Percentiles rank a stretch among this genome's conserved stretches.
These are phyloP conservation scores for Talaromyces atroroseus DNA, from an alignment of 2,329 filamentous ascomycete genomes.

Conservation along the genomic window DNA sequence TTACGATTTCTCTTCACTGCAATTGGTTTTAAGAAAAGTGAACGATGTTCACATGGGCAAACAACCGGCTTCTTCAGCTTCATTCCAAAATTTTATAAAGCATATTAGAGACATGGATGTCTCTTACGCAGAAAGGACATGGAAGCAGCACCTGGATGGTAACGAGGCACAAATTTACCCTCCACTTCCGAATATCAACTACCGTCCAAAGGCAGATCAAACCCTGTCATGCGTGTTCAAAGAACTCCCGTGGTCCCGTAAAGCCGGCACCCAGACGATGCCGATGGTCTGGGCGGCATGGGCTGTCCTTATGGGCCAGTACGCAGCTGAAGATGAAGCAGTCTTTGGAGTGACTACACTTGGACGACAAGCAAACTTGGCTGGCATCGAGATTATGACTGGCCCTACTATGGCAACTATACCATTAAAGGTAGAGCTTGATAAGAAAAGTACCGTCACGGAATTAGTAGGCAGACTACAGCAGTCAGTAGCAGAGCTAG, in stretches of 20 bases:
- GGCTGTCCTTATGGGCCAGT: slow-evolving; percentile 2
- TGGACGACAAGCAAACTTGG: slow-evolving; percentile 1
- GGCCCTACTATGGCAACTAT: slow-evolving; percentile 3
- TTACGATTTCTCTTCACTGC: slow-evolving; percentile 83
- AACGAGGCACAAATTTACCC: not conserved
- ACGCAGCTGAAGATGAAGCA: slow-evolving; percentile 1
- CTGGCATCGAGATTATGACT: slow-evolving; percentile 1
- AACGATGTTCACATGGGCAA: slow-evolving; percentile 53
- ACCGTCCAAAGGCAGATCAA: not conserved
- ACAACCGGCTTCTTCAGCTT: not conserved
- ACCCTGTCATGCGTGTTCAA: not conserved
- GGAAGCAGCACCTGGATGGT: not conserved
- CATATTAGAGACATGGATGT: not conserved
- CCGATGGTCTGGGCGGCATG: slow-evolving; percentile 1
- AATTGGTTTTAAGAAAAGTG: slow-evolving; percentile 66
- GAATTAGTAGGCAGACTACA: not conserved
- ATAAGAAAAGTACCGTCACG: not conserved
- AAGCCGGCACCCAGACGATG: not conserved
- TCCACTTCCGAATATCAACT: slow-evolving; percentile 1
- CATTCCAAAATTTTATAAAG: not conserved
- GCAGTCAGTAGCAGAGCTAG: slow-evolving; percentile 43
- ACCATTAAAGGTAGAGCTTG: not conserved
- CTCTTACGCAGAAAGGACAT: not conserved
- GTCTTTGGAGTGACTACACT: slow-evolving; percentile 8
- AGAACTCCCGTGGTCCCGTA: not conserved